Percentiles rank a stretch among this genome's conserved stretches.
These are phyloP conservation scores for Mucor sp. DNA, from an alignment of 371 early-diverging fungal species.

Conservation along the genomic window DNA sequence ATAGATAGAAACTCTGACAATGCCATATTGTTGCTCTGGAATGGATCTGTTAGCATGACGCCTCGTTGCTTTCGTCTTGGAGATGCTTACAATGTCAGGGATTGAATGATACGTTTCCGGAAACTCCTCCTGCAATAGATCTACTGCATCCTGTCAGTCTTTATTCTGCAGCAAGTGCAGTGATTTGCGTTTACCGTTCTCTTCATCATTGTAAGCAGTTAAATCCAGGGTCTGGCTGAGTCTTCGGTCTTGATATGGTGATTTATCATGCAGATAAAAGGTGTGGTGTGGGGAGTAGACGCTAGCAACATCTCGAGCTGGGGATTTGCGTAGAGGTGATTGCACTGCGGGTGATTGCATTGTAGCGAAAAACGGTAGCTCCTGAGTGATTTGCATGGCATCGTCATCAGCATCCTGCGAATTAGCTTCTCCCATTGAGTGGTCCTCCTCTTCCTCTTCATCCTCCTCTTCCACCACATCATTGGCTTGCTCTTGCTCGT, in stretches of 20 bases:
- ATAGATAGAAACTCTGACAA: background rate
- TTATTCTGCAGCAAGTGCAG: background rate
- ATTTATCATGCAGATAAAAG: conserved; percentile 5
- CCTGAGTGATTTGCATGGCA: conserved; percentile 8
- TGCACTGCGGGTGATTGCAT: background rate
- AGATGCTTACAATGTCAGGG: background rate
- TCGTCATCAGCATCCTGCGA: background rate
- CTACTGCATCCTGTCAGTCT: background rate
- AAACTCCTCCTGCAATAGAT: background rate
- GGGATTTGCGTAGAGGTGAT: background rate
- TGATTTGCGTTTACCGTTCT: background rate
- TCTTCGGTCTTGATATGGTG: background rate
- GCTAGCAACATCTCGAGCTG: background rate
- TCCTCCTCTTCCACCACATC: background rate
- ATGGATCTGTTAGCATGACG: background rate
- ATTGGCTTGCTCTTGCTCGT: background rate
- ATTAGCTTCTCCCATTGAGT: background rate
- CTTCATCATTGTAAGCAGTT: background rate
- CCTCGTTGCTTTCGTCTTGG: background rate
- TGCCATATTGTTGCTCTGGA: background rate
- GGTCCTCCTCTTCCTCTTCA: background rate
- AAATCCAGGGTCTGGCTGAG: background rate
- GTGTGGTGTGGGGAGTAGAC: background rate
- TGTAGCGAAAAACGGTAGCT: background rate
- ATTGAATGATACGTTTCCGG: conserved; percentile 3